phyloP scores from a whole-genome alignment of 2,329 filamentous ascomycete species.

The Colletotrichum nymphaeae region DNA sequence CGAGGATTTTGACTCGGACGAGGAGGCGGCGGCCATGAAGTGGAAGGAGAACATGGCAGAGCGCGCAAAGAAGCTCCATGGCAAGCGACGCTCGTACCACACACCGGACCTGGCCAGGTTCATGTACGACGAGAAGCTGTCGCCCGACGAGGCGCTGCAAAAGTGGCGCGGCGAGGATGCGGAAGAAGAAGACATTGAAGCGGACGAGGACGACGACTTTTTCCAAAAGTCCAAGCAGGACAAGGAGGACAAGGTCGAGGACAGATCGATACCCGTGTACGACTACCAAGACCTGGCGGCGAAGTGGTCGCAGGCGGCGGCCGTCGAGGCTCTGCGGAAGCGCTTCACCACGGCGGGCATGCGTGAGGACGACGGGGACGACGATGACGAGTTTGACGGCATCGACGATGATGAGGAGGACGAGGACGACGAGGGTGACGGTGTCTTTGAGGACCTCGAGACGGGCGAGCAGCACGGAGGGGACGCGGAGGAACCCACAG shows the following conservation, averaged over 20 bases:
- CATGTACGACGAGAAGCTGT: conserved; percentile 87
- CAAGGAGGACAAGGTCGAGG: conserved; percentile 80
- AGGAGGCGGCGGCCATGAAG: conserved; percentile 77
- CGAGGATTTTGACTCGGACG: conserved; percentile 68
- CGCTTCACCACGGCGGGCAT: conserved; percentile 81
- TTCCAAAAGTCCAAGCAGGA: conserved; percentile 73
- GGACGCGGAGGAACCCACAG: conserved; percentile 47
- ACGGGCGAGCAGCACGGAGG: conserved; percentile 72
- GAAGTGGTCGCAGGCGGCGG: conserved; percentile 87
- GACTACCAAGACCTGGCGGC: conserved; percentile 84
- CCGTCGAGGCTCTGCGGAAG: conserved; percentile 77
- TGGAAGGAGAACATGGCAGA: conserved; percentile 92
- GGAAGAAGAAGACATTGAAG: conserved; percentile 66
- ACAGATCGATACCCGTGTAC: conserved; percentile 81
- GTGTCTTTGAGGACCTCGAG: conserved; percentile 77
- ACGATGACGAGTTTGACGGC: conserved; percentile 60
- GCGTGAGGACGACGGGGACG: conserved; percentile 57
- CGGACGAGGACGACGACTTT: conserved; percentile 70
- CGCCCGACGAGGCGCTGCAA: conserved; percentile 78
- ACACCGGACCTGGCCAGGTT: conserved; percentile 85
- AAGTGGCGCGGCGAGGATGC: conserved; percentile 81
- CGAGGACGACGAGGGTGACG: conserved; percentile 63
- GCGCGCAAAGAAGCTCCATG: conserved; percentile 78
- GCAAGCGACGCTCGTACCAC: conserved; percentile 77
- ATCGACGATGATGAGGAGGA: conserved; percentile 62